Conservation (phyloP, 2,329 filamentous ascomycete species). For the Ilyonectria destructans region DNA sequence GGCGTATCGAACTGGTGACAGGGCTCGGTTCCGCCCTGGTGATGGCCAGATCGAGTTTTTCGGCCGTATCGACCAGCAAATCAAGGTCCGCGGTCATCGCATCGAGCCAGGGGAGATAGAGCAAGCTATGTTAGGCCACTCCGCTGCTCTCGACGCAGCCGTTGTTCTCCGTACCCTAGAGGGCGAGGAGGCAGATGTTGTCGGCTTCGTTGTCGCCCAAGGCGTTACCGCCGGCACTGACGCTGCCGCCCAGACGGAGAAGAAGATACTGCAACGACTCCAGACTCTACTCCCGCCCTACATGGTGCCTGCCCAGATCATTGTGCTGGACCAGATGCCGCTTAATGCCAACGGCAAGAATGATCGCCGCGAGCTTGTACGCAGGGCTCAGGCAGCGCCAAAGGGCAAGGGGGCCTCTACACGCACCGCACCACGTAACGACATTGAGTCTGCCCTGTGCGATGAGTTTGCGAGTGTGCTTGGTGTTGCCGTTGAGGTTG, state of each 20-base stretch:
- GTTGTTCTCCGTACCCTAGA: slow-evolving; percentile 16
- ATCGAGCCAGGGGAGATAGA: slow-evolving; percentile 45
- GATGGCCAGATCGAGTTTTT: slow-evolving; percentile 36
- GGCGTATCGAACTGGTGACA: slow-evolving; percentile 39
- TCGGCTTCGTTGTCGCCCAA: neutral
- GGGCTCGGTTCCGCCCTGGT: slow-evolving; percentile 23
- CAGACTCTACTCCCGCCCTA: slow-evolving; percentile 39
- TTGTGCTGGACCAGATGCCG: slow-evolving; percentile 46
- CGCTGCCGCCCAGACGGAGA: too few relatives aligned
- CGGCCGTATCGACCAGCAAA: slow-evolving; percentile 41
- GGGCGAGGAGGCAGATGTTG: slow-evolving; percentile 5
- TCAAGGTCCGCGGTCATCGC: slow-evolving; percentile 44
- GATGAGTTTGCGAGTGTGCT: slow-evolving; percentile 35
- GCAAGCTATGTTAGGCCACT: too few relatives aligned
- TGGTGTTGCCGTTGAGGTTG: slow-evolving; percentile 15
- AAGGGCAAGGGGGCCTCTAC: neutral
- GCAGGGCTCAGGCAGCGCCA: too few relatives aligned
- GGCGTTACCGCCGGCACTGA: too few relatives aligned
- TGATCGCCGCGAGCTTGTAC: too few relatives aligned
- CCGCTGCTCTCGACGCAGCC: too few relatives aligned
- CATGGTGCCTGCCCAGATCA: slow-evolving; percentile 47
- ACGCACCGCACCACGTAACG: neutral
- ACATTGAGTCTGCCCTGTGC: neutral
- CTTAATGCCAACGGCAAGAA: slow-evolving; percentile 48
- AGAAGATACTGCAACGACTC: too few relatives aligned